phyloP scores from a whole-genome alignment of 2,329 filamentous ascomycete species.

The Gnomoniopsis sp. region DNA sequence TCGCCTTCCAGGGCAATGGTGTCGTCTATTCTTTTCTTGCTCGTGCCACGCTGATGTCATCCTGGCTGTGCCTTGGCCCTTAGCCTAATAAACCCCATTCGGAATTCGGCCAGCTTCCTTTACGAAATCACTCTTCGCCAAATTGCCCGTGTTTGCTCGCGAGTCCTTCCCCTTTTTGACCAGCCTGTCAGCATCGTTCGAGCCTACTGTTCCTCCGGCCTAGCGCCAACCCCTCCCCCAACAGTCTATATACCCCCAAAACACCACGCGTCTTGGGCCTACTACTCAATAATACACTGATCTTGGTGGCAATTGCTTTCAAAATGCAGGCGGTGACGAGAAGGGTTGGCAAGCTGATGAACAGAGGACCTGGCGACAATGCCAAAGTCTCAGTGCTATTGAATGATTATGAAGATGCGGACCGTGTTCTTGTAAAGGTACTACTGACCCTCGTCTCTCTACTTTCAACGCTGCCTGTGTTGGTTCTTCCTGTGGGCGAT shows the following conservation, averaged over 20 bases:
- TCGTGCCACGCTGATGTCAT: constrained; percentile 4
- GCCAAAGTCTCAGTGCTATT: constrained; percentile 72
- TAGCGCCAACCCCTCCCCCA: neutral
- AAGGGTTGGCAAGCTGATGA: constrained; percentile 69
- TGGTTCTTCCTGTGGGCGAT: neutral
- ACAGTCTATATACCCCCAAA: neutral
- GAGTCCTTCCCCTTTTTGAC: neutral
- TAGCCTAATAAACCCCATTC: neutral
- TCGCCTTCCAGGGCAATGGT: neutral
- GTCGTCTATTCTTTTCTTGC: neutral
- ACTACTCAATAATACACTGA: neutral
- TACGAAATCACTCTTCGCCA: constrained; percentile 4
- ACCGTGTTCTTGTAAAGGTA: constrained; percentile 71
- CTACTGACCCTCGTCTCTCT: neutral
- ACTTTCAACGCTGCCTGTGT: neutral
- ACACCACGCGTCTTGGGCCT: neutral
- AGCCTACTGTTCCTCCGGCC: neutral
- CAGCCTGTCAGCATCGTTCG: neutral
- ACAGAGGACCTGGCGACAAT: constrained; percentile 67
- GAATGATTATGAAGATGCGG: constrained; percentile 76
- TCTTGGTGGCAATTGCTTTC: constrained; percentile 3
- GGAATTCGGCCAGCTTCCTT: neutral
- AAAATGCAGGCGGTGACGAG: constrained; percentile 71
- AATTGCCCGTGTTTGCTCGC: neutral
- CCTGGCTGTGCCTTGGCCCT: neutral